Base-by-base conservation (phyloP, 345 rosid species). In the Eutrema yunnanense region DNA sequence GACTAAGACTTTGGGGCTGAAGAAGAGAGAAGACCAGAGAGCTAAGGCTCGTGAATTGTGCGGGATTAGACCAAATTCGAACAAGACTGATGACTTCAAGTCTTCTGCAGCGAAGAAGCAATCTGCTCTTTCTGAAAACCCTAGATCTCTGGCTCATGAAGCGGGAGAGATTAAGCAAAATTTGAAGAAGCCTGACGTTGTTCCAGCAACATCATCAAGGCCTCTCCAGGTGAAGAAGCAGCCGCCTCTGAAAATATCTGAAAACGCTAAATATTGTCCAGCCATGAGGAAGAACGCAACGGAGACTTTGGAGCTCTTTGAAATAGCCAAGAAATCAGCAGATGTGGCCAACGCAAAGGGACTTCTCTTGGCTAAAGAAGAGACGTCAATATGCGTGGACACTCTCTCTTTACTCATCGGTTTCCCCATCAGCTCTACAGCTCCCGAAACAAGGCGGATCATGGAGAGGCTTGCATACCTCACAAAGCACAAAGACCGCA, bases 291-390 rank as follows among this genome's bases (percentile, higher is more conserved):
- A 66, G 61, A 67, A 67, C 14, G 5, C 22, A 2, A n/a, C 9
- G 8, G 71, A 67, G 61, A 67, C 16, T 26, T 6, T 67, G 36
- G 60, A 66, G 38, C 27, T 66, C 2, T 66, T 66, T 2, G 59
- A 66, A 8, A 8, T 65, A 37, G 71, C 71, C 0, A 53, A 66
- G 29, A 40, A 66, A 40, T 51, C 71, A 2, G 71, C 71, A 11
- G 71, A 66, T 26, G 59, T 9, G 49, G 60, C 71, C 0, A 66
- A 14, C 6, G 27, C 60, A 3, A 66, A 38, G 49, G 71, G 71
- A 8, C 33, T 67, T 10, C 62, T 67, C 32, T 2, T 10, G 11
- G 8, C 52, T 29, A 67, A 19, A 32, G 6, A 26, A 9, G 72
- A 67, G 32, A 41, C 72, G 6, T 42, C 62, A 4, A 41, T 67